phyloP scores from a whole-genome alignment of 306 rosid species.

The Cotoneaster glaucophyllus region DNA sequence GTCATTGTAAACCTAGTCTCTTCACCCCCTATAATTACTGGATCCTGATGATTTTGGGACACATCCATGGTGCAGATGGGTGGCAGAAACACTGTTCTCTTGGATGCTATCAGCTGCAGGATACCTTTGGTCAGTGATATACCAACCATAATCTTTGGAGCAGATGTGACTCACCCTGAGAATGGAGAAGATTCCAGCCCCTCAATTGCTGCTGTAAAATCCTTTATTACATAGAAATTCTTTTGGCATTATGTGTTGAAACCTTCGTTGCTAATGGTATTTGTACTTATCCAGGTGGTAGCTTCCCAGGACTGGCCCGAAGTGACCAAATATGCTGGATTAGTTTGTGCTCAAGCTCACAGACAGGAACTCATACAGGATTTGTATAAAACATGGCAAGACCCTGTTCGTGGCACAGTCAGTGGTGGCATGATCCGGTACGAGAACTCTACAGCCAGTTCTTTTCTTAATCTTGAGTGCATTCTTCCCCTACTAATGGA shows the following conservation, averaged over 20 bases:
- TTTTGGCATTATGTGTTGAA: not conserved
- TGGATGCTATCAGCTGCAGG: constrained; percentile 90
- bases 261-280: constrained; percentile 21
- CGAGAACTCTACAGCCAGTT: not conserved
- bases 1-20: not conserved
- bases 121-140: constrained; percentile 90
- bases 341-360: constrained; percentile 93
- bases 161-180: constrained; percentile 93
- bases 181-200: constrained; percentile 94
- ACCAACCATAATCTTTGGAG: constrained; percentile 91
- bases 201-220: constrained; percentile 79
- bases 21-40: not conserved
- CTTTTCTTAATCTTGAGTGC: not conserved
- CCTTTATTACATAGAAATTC: constrained; percentile 1
- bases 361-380: constrained; percentile 93
- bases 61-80: constrained; percentile 66
- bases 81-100: constrained; percentile 90
- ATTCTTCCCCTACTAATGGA: not conserved
- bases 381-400: constrained; percentile 89
- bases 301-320: constrained; percentile 99
- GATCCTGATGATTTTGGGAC: not conserved
- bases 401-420: constrained; percentile 80
- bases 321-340: constrained; percentile 89
- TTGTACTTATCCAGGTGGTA: constrained; percentile 58
- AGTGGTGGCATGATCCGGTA: constrained; percentile 96